A percentile compares a stretch with the other conserved stretches of the same genome.
Evolutionary conservation across 352 stramenopile genomes (phyloP).

Genomic region (Achlya hypogyna): DNA sequence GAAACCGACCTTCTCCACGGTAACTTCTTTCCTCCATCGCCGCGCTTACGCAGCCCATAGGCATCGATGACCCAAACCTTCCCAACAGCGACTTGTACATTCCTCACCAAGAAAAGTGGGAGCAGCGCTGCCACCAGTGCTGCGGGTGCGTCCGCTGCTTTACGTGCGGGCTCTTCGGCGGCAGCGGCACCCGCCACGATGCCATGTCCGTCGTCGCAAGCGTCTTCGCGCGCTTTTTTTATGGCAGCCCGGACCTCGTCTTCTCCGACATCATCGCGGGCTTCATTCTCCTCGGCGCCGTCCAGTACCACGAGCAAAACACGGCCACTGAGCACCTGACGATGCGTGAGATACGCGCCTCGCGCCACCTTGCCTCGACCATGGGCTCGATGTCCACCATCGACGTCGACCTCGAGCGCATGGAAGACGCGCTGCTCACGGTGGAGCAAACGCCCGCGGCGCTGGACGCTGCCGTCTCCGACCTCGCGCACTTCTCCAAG

Average conservation of each 20-base stretch:
- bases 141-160: conserved; percentile 75
- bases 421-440: neutral
- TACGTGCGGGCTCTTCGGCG: conserved; percentile 82
- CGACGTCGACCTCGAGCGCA: neutral
- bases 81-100: conserved; percentile 50
- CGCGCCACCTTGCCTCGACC: neutral
- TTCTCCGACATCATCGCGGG: conserved; percentile 82
- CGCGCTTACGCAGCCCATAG: conserved; percentile 45
- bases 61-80: conserved; percentile 3
- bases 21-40: conserved; percentile 23
- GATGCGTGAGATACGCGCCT: neutral
- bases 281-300: conserved; percentile 68
- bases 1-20: conserved; percentile 14
- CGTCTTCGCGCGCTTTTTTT: conserved; percentile 77
- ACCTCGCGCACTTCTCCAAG: conserved; percentile 78
- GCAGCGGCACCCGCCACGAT: conserved; percentile 71
- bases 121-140: conserved; percentile 62
- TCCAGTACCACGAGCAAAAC: conserved; percentile 69
- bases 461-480: conserved; percentile 28
- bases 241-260: conserved; percentile 77
- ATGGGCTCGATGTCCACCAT: neutral
- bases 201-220: conserved; percentile 83
- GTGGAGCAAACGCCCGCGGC: neutral
- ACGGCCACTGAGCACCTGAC: conserved; percentile 20
- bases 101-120: conserved; percentile 63